A percentile compares a stretch with the other conserved stretches of the same genome.
phyloP scores from a whole-genome alignment of 495 filamentous ascomycete species.

The Penicillium desertorum region DNA sequence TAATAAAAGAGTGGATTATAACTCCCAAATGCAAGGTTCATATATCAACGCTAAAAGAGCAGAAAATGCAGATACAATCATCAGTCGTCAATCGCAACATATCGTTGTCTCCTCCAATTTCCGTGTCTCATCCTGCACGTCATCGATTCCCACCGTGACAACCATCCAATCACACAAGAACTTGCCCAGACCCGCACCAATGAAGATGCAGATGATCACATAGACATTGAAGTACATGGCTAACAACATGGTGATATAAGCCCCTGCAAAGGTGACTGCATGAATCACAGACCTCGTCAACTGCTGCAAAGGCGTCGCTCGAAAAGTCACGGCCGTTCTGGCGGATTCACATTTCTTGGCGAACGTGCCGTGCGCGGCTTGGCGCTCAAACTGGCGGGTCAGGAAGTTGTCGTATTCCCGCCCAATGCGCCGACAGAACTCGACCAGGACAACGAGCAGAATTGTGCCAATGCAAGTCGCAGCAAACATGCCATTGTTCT shows the following conservation, averaged over 20 bases:
- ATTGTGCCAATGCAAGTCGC: conserved; percentile 66
- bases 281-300: conserved; percentile 56
- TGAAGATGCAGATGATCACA: conserved; percentile 60
- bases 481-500: conserved; percentile 57
- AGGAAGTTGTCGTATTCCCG: conserved; percentile 60
- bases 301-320: conserved; percentile 55
- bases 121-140: conserved; percentile 6
- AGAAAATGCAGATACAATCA: not conserved
- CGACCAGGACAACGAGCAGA: conserved; percentile 59
- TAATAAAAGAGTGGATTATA: not conserved
- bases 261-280: conserved; percentile 60
- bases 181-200: conserved; percentile 56
- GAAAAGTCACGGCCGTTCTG: conserved; percentile 32
- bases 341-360: conserved; percentile 15
- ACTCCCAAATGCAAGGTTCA: not conserved
- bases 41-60: not conserved
- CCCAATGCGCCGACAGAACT: conserved; percentile 55
- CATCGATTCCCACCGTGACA: conserved; percentile 15
- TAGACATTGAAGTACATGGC: conserved; percentile 63
- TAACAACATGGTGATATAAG: conserved; percentile 66
- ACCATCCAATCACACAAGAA: conserved; percentile 55
- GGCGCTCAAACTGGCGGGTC: conserved; percentile 41
- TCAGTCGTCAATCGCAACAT: conserved; percentile 9
- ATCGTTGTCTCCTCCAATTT: conserved; percentile 15
- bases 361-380: conserved; percentile 22